Conservation (phyloP, 2,329 filamentous ascomycete species). For the Geosmithia morbida region DNA sequence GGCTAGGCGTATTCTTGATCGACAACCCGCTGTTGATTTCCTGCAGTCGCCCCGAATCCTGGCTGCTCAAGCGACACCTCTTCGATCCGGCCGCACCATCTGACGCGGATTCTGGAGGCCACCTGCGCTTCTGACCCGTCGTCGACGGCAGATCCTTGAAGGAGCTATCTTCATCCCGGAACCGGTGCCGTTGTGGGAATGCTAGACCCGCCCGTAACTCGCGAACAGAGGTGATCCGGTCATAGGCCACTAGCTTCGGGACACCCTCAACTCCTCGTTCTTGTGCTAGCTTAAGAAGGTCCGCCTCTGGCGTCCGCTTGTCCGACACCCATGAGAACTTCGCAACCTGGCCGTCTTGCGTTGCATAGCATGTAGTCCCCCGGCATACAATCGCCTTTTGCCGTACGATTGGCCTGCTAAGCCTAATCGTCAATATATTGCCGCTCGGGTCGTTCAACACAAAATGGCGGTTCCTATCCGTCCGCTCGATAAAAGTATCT, state of each 20-base stretch:
- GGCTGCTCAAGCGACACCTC: too few relatives aligned
- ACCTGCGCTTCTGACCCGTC: background rate
- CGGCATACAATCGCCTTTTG: constrained; percentile 6
- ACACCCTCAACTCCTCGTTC: constrained; percentile 3
- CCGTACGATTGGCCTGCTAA: constrained; percentile 3
- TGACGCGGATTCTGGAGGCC: background rate
- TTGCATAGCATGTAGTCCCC: constrained; percentile 7
- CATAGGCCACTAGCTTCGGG: constrained; percentile 3
- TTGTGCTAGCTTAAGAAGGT: constrained; percentile 5
- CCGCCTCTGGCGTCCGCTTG: constrained; percentile 4
- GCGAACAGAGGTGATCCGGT: constrained; percentile 5
- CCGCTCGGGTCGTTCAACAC: background rate
- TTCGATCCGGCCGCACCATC: too few relatives aligned
- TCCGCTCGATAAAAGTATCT: constrained; percentile 3
- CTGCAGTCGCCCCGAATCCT: background rate
- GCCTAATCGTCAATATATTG: constrained; percentile 2
- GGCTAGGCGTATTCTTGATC: background rate
- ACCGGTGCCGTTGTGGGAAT: constrained; percentile 1
- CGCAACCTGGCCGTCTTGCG: constrained; percentile 3
- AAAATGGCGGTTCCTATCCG: constrained; percentile 1
- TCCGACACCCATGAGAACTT: constrained; percentile 7
- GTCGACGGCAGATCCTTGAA: constrained; percentile 1
- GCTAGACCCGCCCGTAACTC: constrained; percentile 5
- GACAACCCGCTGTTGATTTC: background rate
- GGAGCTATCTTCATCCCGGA: constrained; percentile 3